Evolutionary conservation across 352 stramenopile species (phyloP).

Genomic region (Phytopythium litorale): DNA sequence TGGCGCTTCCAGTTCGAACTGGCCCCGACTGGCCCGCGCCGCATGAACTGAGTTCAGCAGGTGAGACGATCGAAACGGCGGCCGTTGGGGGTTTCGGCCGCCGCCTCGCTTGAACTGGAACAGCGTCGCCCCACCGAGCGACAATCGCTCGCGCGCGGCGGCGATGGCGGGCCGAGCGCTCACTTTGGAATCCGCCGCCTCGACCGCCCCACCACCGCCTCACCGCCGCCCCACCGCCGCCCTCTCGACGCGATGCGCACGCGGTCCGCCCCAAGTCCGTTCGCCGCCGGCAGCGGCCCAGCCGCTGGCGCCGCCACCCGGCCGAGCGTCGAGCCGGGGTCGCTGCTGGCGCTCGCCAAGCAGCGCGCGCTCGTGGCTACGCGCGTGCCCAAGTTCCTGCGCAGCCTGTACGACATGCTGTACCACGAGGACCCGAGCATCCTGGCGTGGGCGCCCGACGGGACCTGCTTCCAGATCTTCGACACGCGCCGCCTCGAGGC

Average conservation of each 20-base stretch:
- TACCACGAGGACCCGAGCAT: conserved; percentile 63
- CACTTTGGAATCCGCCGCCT: background rate
- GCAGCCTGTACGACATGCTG: conserved; percentile 77
- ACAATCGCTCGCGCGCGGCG: background rate
- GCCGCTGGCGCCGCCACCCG: background rate
- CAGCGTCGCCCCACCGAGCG: background rate
- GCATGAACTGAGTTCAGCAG: background rate
- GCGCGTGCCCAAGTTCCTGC: conserved; percentile 76
- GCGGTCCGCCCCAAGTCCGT: background rate
- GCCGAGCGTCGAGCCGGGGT: background rate
- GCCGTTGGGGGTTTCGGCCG: background rate
- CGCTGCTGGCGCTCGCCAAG: conserved; percentile 1
- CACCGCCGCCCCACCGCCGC: background rate
- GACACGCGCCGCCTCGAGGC: conserved; percentile 55
- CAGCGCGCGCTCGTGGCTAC: conserved; percentile 11
- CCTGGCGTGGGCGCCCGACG: conserved; percentile 66
- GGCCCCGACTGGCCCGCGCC: background rate
- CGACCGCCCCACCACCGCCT: background rate
- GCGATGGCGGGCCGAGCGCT: background rate
- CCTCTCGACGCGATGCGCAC: background rate
- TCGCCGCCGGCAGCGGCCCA: background rate
- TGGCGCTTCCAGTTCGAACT: background rate
- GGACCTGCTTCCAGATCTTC: conserved; percentile 68
- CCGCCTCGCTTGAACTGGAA: background rate
- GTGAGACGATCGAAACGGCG: conserved; percentile 8